Base-by-base conservation (phyloP, 768 basidiomycete species). In the Dendrothele bispora region DNA sequence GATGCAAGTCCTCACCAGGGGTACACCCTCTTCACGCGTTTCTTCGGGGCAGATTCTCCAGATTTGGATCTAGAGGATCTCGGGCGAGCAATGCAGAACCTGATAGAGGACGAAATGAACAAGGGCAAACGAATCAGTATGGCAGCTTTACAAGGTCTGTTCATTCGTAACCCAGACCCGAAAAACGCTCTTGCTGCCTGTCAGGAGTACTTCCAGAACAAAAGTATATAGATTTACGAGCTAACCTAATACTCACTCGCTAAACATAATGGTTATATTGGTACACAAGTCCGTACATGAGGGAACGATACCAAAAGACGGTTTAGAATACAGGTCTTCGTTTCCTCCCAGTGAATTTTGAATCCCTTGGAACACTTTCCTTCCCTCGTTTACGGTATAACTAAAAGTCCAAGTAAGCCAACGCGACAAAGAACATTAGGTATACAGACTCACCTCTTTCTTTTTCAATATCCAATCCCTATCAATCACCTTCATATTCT, bases 391-490 rank as follows among this genome's bases (percentile, higher is more conserved):
- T 80, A 40, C 91, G 83, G 61, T 93, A 93, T 15, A 93, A 65
- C 90, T 92, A 52, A 11, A 27, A 29, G 29, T 27, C 26, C 26
- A 39, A 20, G 25, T 43, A 42, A 52, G 40, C 17, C 55, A 27
- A 42, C 48, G 30, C 36, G 10, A 15, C 32, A 20, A 40, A 6
- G 20, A 53, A 24, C 39, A 10, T 26, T 41, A 48, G 7, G 6
- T 24, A 18, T 1, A 15, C 20, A 25, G 22, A 58, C 77, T 46
- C 52, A 88, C 93, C 78, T 95, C 90, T 79, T 99, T 99, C 75
- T 99, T 99, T 71, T 84, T 88, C 59, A 97, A 61, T 51, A 98
- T 93, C 94, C 94, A 99, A 52, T 95, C 91, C 61, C 75, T 84
- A 60, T 85, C 84, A 7, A 47, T n/a, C 5, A 39, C 46, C 60